Conservation (phyloP, 108 stramenopile genomes). For the Pelagomonas calceolata region DNA sequence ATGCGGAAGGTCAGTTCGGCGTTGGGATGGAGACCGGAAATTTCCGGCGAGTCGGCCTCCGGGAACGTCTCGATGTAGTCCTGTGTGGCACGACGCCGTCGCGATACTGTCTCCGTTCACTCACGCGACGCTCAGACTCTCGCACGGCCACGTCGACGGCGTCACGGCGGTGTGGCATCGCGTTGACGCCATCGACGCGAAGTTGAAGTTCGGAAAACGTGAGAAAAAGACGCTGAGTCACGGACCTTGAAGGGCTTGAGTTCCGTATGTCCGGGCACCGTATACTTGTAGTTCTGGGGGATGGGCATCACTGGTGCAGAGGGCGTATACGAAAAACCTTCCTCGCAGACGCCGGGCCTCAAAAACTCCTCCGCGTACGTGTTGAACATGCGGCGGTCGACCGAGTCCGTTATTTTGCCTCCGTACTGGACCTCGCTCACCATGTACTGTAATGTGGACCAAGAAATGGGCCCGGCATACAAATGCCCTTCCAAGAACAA, state of each 20-base stretch:
- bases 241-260: conserved; percentile 57
- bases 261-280: conserved; percentile 48
- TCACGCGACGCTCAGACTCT: too few species aligned
- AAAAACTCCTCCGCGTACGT: conserved; percentile 76
- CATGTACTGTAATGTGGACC: conserved; percentile 85
- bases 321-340: conserved; percentile 64
- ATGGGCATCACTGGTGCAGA: conserved; percentile 52
- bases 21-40: conserved; percentile 85
- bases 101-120: too few species aligned
- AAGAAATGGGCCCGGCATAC: conserved; percentile 74
- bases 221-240: too few species aligned
- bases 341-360: conserved; percentile 53
- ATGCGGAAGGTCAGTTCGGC: conserved; percentile 78
- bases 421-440: conserved; percentile 82
- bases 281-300: conserved; percentile 64
- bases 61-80: conserved; percentile 59
- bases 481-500: conserved; percentile 79
- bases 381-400: conserved; percentile 72
- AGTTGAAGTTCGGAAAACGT: too few species aligned
- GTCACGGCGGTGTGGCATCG: too few species aligned
- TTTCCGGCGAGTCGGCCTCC: conserved; percentile 76
- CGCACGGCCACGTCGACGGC: too few species aligned
- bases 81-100: too few species aligned
- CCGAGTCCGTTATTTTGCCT: conserved; percentile 81
- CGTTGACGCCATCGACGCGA: too few species aligned